phyloP scores from a whole-genome alignment of 164 flowering plant genomes.

The Stephania cephalantha region DNA sequence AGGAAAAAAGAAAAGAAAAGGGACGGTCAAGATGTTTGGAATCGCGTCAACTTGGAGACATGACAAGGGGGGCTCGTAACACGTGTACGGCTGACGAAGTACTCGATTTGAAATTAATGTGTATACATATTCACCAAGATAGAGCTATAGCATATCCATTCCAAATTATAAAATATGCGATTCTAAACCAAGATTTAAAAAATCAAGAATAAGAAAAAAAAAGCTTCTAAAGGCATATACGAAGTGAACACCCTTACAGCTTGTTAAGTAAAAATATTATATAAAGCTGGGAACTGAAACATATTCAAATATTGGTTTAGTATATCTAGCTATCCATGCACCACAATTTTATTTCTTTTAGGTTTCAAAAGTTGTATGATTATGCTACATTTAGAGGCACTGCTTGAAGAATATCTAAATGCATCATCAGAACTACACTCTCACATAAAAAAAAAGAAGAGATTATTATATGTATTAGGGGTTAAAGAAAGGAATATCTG shows the following conservation, averaged over 20 bases:
- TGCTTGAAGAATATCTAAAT: slow-evolving; percentile 47
- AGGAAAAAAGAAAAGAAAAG: background rate
- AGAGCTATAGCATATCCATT: background rate
- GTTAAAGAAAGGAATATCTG: slow-evolving; percentile 70
- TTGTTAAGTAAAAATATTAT: slow-evolving; percentile 7
- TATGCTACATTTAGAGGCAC: slow-evolving; percentile 38
- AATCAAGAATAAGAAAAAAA: slow-evolving; percentile 1
- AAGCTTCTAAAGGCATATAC: slow-evolving; percentile 35
- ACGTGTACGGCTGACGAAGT: slow-evolving; percentile 20
- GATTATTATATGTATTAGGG: slow-evolving; percentile 46
- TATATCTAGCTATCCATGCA: slow-evolving; percentile 46
- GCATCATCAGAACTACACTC: slow-evolving; percentile 8
- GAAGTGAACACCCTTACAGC: slow-evolving; percentile 2
- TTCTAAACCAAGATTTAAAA: slow-evolving; percentile 15
- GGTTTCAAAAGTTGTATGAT: slow-evolving; percentile 56
- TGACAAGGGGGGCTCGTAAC: slow-evolving; percentile 14
- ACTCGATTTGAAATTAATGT: background rate
- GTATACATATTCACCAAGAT: background rate
- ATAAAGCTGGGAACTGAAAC: background rate
- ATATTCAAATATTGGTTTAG: slow-evolving; percentile 40
- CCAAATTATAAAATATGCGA: slow-evolving; percentile 20
- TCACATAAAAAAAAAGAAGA: background rate
- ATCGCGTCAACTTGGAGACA: background rate
- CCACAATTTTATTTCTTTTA: slow-evolving; percentile 42
- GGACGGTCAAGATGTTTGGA: background rate